phyloP scores from a whole-genome alignment of 192 early-diverging fungal genomes.

The Coemansia sp. region DNA sequence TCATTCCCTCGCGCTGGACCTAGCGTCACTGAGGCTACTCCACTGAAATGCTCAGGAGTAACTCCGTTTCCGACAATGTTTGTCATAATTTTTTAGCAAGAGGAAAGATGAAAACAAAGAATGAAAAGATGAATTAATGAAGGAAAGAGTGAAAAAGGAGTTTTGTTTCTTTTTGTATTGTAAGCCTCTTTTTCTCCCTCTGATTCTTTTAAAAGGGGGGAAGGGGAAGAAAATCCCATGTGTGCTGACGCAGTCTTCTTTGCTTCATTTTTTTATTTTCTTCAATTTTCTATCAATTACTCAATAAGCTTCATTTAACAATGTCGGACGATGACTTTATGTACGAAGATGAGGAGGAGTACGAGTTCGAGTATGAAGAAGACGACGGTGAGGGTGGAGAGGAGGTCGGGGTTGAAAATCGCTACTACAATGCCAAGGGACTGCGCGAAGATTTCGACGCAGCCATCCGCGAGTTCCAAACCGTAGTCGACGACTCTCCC shows the following conservation, averaged over 20 bases:
- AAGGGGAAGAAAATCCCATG: neutral
- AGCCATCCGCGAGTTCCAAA: slow-evolving; percentile 34
- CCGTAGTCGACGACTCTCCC: slow-evolving; percentile 19
- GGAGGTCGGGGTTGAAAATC: slow-evolving; percentile 40
- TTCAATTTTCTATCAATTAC: neutral
- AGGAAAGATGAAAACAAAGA: neutral
- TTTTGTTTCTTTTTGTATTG: neutral
- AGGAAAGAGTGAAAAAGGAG: neutral
- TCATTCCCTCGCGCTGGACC: slow-evolving; percentile 31
- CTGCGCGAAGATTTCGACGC: slow-evolving; percentile 35
- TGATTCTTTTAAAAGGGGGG: neutral
- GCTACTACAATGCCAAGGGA: slow-evolving; percentile 55
- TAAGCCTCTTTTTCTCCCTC: neutral
- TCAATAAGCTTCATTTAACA: neutral
- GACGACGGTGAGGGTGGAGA: slow-evolving; percentile 27
- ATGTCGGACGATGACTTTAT: slow-evolving; percentile 57
- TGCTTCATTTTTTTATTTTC: neutral
- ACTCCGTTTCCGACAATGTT: slow-evolving; percentile 5
- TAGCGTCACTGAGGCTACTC: slow-evolving; percentile 30
- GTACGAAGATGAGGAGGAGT: slow-evolving; percentile 49
- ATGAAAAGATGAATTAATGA: slow-evolving; percentile 8
- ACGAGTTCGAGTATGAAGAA: slow-evolving; percentile 49
- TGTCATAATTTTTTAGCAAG: slow-evolving; percentile 10
- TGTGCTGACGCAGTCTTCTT: neutral
- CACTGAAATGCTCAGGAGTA: slow-evolving; percentile 8